Base-by-base conservation (phyloP, 768 basidiomycete genomes). In the Xanthoconium purpureum region DNA sequence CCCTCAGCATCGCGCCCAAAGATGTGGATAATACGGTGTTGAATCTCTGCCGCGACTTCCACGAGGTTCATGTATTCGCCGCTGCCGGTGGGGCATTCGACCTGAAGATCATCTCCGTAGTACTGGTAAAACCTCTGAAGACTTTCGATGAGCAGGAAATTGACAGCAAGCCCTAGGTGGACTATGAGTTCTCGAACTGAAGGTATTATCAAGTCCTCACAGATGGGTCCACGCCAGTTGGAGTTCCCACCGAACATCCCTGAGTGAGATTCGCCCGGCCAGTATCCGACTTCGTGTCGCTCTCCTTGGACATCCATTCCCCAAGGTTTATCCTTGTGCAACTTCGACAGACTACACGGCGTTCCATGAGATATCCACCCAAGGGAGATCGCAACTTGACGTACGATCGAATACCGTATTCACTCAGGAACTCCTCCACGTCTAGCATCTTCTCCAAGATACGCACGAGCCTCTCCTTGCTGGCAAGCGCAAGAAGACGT, bases 171-270 rank as follows among this genome's bases (percentile, higher is more conserved):
- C 97, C 96, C 93, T 83, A 71, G 66, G 45, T 28, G 29, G 3
- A 33, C 11, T 30, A 38, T 55, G 55, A 56, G 59, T 52, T 11
- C 20, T 56, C 24, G 42, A 24, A 6, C 29, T 12, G 2, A 17
- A 35, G 10, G n/a, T 35, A 5, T 12, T 10, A 42, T 15, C 1
- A 36, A 40, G 10, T 46, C 58, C 83, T 74, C 62, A 89, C 89
- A 91, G 55, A 91, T 89, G 5, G 89, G 89, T n/a, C 94, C 94
- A 69, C 94, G 78, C 93, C 93, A 96, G 62, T 94, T 95, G n/a
- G 92, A 94, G 68, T 94, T 95, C n/a, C 92, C 93, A 50, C 94
- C 94, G 72, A 97, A 96, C 96, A 99, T 99, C 46, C 94, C 95
- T 12, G 92, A 94, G 63, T 83, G 84, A 3, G 96, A 98, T 70